Evolutionary conservation across 1,284 basidiomycete genomes (phyloP), one percentile per base, ranked within the genome.

Genomic region (Cutaneotrichosporon mucoides): DNA sequence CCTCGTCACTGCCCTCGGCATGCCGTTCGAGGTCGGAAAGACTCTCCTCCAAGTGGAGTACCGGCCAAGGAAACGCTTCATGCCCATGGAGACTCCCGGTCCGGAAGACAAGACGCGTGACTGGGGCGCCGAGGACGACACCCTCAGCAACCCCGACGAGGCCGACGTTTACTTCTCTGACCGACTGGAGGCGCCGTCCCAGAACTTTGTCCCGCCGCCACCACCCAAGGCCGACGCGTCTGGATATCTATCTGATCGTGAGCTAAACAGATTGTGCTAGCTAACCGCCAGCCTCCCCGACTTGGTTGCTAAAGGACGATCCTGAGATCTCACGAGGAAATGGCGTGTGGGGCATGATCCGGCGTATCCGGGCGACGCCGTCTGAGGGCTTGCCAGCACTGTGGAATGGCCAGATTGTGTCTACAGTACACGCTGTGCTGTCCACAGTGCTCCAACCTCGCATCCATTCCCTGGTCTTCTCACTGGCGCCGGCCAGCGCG

Each of bases 11-110:
- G 92, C 89, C 3, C 84, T 96, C 62, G 90, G 88, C 6, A 95
- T 95, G 88, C 95, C 96, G 11, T 94, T 95, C 85, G 95, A 99
- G 75, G 94, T 98, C 1, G 94, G 90, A 48, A 97, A 95, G 80
- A 83, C 92, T 13, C 82, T 99, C 48, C 81, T 98, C n/a, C 96
- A 99, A 78, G 88, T 98, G 24, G 96, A 99, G 71, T 99, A 93
- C 88, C 87, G 97, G 16, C 95, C 95, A 1, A 65, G 57, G 81
- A 85, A 66, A 85, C 88, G 58, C 60, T 75, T 65, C 53, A 66
- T 51, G 12, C 55, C 64, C 8, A 38, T 57, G 16, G 61, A 68
- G 45, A 64, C 64, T 35, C 42, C 77, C 16, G 70, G 78, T 34
- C 36, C 16, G 79, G 81, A 36, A 4, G 52, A 53, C 61, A 57